These are phyloP conservation scores for Fraxinus albicans DNA, from an alignment of 305 asterid species.

Conservation along the genomic window DNA sequence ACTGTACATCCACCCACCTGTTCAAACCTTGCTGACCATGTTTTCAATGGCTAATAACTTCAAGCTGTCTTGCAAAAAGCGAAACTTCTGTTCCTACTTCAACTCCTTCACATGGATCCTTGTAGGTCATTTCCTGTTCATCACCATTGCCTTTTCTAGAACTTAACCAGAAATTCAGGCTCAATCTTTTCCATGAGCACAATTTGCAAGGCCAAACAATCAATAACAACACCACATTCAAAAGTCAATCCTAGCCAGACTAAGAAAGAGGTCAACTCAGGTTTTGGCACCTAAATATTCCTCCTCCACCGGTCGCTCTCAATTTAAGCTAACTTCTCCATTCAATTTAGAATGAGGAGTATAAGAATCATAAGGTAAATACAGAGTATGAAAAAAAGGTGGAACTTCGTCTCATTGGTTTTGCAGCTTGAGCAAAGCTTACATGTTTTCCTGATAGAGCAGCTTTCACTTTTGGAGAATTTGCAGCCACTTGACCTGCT, in stretches of 20 bases:
- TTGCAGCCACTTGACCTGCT: constrained; percentile 61
- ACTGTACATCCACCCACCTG: neutral
- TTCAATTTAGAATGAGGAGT: constrained; percentile 2
- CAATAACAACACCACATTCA: neutral
- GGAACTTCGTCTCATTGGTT: neutral
- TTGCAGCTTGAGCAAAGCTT: constrained; percentile 18
- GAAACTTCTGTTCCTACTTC: neutral
- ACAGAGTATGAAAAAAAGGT: neutral
- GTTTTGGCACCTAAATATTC: neutral
- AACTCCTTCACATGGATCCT: neutral
- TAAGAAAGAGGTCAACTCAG: neutral
- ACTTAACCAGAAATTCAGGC: neutral
- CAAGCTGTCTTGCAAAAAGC: neutral
- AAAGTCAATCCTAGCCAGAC: neutral
- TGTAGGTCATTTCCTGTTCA: neutral
- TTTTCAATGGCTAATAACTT: neutral
- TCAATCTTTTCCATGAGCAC: neutral
- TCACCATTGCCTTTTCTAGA: neutral
- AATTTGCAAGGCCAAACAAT: neutral
- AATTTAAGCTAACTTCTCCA: neutral
- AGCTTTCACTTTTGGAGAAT: constrained; percentile 52
- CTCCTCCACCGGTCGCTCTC: neutral
- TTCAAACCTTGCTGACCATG: neutral
- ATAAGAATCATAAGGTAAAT: constrained; percentile 1
- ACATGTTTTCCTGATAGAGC: constrained; percentile 48